These are phyloP conservation scores for Narthecium ossifragum DNA, from an alignment of 106 monocot genomes.

Conservation along the genomic window DNA sequence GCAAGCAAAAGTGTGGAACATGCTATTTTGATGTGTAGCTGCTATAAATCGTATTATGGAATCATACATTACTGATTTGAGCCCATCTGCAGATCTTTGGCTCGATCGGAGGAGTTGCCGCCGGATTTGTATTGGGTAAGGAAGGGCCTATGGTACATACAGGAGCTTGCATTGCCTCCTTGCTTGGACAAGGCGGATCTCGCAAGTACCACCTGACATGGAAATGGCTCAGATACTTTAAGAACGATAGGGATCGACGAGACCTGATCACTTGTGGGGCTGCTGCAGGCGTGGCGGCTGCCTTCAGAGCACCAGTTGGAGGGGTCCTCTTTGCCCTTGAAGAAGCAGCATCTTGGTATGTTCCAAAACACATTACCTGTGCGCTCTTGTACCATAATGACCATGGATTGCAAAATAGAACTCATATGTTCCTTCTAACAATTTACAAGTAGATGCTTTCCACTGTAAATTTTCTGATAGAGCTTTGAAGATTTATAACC, in stretches of 20 bases:
- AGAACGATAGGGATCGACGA: constrained; percentile 55
- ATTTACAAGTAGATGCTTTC: no score
- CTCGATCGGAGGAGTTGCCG: constrained; percentile 61
- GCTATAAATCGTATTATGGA: no score
- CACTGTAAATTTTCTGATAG: no score
- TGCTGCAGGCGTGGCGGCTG: constrained; percentile 72
- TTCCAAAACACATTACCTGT: not conserved
- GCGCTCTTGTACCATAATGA: not conserved
- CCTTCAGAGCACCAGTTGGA: constrained; percentile 64
- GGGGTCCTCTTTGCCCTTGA: constrained; percentile 79
- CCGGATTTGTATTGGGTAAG: constrained; percentile 71
- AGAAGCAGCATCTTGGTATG: constrained; percentile 69
- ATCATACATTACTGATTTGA: no score
- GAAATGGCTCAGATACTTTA: constrained; percentile 60
- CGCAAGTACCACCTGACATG: constrained; percentile 56
- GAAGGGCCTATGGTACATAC: constrained; percentile 81
- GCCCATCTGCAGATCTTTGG: constrained; percentile 46
- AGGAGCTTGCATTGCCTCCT: constrained; percentile 56
- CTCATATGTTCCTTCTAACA: no score
- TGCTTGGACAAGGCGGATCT: constrained; percentile 67
- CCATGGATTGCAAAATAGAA: no score
- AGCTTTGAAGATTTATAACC: no score
- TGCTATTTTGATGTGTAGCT: no score
- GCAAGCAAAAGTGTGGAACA: no score
- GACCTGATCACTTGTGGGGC: constrained; percentile 70